phyloP scores from a whole-genome alignment of 1,139 yeast genomes.

The Candida sp. region DNA sequence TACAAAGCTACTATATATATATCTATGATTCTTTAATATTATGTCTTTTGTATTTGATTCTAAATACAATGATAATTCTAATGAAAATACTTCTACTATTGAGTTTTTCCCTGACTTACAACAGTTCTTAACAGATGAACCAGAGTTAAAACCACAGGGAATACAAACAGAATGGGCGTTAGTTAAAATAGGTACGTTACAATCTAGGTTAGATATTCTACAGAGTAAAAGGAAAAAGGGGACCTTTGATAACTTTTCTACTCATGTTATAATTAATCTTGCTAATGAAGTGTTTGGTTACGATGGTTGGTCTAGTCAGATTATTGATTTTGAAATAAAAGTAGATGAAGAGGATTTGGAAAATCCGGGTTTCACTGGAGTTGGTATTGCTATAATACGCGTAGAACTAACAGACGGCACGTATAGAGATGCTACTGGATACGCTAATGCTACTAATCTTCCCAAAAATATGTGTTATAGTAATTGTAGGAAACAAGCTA shows the following conservation, averaged over 20 bases:
- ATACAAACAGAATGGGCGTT: slow-evolving; percentile 24
- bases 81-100: slow-evolving; percentile 13
- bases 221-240: not conserved
- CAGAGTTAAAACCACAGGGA: slow-evolving; percentile 5
- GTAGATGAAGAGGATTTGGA: slow-evolving; percentile 6
- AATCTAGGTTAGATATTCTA: slow-evolving; percentile 25
- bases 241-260: slow-evolving; percentile 9
- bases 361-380: slow-evolving; percentile 16
- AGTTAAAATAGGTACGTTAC: slow-evolving; percentile 32
- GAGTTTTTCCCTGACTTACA: slow-evolving; percentile 22
- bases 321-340: slow-evolving; percentile 20
- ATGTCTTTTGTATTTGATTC: slow-evolving; percentile 6
- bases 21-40: too few relatives aligned
- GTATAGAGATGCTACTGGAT: slow-evolving; percentile 31
- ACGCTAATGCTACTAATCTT: slow-evolving; percentile 33
- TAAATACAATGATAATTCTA: slow-evolving; percentile 7
- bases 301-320: slow-evolving; percentile 61
- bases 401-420: slow-evolving; percentile 51
- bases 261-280: slow-evolving; percentile 36
- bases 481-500: slow-evolving; percentile 52
- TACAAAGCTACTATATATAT: too few relatives aligned
- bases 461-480: slow-evolving; percentile 36
- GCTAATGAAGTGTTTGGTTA: slow-evolving; percentile 68
- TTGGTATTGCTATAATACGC: slow-evolving; percentile 25
- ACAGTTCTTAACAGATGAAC: slow-evolving; percentile 12